Conservation (phyloP, 352 stramenopile species). For the Elongisporangium undulatum region DNA sequence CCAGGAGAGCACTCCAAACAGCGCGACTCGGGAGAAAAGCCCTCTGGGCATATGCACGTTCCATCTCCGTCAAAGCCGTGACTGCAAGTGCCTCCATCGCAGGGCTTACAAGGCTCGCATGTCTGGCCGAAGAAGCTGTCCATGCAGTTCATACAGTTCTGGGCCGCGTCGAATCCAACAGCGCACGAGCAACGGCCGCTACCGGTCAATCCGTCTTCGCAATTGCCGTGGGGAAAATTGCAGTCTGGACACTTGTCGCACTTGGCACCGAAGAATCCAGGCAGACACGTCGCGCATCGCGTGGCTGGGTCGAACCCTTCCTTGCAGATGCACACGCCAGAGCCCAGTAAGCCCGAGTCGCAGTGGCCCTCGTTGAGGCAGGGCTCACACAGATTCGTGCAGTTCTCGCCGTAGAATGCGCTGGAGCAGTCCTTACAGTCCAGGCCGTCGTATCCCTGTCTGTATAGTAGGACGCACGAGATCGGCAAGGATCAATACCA, state of each 20-base stretch:
- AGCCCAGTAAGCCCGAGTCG: conserved; percentile 52
- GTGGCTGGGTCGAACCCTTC: conserved; percentile 74
- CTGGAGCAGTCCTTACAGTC: conserved; percentile 64
- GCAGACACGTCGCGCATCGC: conserved; percentile 74
- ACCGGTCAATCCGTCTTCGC: conserved; percentile 73
- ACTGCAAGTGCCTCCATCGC: conserved; percentile 75
- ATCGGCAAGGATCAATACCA: conserved; percentile 11
- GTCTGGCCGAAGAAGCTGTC: conserved; percentile 67
- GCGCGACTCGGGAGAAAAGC: conserved; percentile 63
- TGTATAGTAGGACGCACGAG: conserved; percentile 8
- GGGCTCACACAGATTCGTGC: conserved; percentile 52
- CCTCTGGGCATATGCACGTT: conserved; percentile 74
- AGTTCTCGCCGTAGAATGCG: conserved; percentile 53
- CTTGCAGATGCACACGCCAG: conserved; percentile 62
- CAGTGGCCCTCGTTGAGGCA: conserved; percentile 76
- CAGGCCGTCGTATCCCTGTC: conserved; percentile 55
- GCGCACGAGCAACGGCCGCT: conserved; percentile 82
- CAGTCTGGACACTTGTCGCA: conserved; percentile 75
- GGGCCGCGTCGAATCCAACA: conserved; percentile 65
- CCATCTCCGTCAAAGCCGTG: conserved; percentile 73
- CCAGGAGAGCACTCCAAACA: conserved; percentile 69
- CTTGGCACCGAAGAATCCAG: conserved; percentile 62
- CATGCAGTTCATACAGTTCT: conserved; percentile 85
- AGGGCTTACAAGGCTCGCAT: conserved; percentile 77
- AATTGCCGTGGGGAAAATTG: conserved; percentile 84